Evolutionary conservation across 345 rosid species (phyloP), one percentile per base, ranked within the genome.

Genomic region (Citrus maxima): DNA sequence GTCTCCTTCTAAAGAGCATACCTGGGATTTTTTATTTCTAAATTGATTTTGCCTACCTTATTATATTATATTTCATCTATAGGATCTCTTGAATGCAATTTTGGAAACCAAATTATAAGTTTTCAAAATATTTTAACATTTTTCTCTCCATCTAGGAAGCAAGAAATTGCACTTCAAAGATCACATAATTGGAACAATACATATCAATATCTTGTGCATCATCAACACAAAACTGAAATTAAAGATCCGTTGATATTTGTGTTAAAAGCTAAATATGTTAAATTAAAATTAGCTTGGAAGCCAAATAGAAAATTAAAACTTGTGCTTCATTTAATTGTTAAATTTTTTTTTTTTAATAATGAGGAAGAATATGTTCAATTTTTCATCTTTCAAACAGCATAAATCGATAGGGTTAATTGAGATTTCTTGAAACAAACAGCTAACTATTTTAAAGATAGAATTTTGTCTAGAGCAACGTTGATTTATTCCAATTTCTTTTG

Each of bases 1-100:
- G 81, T 82, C 80, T 77, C 83, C 78, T 60, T 13, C 4, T 19
- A 67, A 25, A 66, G 59, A 71, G 70, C 78, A 76, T 40, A 76
- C 32, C 37, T 56, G 63, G 51, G 66, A 18, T 54, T 49, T n/a
- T 5, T 25, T 25, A 22, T 27, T 19, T 65, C 21, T 65, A 34
- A 73, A 35, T 30, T 66, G n/a, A 22, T n/a, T 61, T 19, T 51
- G 55, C 4, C 8, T n/a, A 32, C 18, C 64, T n/a, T n/a, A n/a
- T 54, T 37, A 54, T 75, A 56, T 81, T 64, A 30, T 76, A 76
- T 30, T 77, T 32, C 13, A 49, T 51, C 46, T 5, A 70, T 10
- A 37, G 27, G 61, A 22, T 6, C 54, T 19, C 54, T 75, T 67
- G 67, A 25, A 46, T 6, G 37, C 63, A 21, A 42, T 32, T 73